These are phyloP conservation scores for Dittrichia graveolens DNA, from an alignment of 129 eudicot species.

Conservation along the genomic window DNA sequence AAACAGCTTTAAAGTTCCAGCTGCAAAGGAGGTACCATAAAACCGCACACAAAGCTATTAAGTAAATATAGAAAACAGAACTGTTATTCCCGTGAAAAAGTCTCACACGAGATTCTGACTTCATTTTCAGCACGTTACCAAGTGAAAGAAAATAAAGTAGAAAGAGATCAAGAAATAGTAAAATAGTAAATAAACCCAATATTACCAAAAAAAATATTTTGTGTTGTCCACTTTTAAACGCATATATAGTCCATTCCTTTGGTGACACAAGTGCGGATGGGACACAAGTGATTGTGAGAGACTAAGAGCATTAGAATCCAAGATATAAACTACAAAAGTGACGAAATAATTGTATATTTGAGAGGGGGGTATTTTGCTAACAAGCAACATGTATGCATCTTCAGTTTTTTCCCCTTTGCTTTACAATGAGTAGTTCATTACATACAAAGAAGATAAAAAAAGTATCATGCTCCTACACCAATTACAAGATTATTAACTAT, in stretches of 20 bases:
- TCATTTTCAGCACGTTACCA: slow-evolving; percentile 11
- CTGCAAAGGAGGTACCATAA: slow-evolving; percentile 2
- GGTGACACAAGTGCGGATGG: neutral
- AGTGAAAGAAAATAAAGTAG: too few relatives aligned
- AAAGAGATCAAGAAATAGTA: too few relatives aligned
- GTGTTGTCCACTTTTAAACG: neutral
- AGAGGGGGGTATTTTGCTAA: neutral
- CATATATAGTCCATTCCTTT: neutral
- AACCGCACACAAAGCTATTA: slow-evolving; percentile 22
- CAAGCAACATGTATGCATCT: slow-evolving; percentile 15
- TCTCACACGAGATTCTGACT: neutral
- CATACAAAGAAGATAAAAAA: slow-evolving; percentile 1
- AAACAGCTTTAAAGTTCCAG: slow-evolving; percentile 32
- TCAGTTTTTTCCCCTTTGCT: neutral
- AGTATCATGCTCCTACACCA: neutral
- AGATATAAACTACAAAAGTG: slow-evolving; percentile 3
- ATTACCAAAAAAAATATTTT: neutral
- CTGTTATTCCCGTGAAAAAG: slow-evolving; percentile 1
- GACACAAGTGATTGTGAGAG: neutral
- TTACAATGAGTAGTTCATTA: slow-evolving; percentile 12
- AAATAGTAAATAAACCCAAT: neutral
- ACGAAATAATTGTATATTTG: neutral
- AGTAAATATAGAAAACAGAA: neutral
- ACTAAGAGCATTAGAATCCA: neutral
- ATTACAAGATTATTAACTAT: neutral